Evolutionary conservation across 2,329 filamentous ascomycete genomes (phyloP).

Genomic region (Cladosporium sp.): DNA sequence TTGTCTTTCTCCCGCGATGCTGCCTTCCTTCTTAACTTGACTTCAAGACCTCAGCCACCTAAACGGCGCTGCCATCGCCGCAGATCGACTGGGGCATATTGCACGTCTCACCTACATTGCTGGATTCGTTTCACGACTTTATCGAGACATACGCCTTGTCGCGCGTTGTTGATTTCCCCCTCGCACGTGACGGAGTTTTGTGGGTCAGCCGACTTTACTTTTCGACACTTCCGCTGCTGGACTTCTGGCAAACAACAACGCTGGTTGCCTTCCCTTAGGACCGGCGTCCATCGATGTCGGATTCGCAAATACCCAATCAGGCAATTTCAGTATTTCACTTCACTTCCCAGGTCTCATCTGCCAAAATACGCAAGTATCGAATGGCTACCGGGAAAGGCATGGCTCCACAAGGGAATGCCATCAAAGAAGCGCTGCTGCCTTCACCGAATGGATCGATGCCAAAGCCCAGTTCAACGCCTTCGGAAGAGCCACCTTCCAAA

Average conservation of each 20-base stretch:
- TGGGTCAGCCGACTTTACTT: constrained; percentile 12
- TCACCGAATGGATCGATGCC: background rate
- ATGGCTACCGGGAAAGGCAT: constrained; percentile 23
- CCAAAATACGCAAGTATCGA: constrained; percentile 25
- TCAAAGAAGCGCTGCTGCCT: background rate
- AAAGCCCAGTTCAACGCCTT: constrained; percentile 1
- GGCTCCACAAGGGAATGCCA: constrained; percentile 5
- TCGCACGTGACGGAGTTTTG: constrained; percentile 4
- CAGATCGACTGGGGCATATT: background rate
- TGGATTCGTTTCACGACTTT: background rate
- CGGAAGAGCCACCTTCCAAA: constrained; percentile 2
- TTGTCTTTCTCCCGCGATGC: constrained; percentile 2
- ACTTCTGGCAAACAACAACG: constrained; percentile 7
- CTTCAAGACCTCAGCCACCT: too few relatives aligned
- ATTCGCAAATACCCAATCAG: background rate
- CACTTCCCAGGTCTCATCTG: constrained; percentile 22
- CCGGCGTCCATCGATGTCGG: constrained; percentile 1
- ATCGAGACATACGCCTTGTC: background rate
- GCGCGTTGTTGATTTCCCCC: background rate
- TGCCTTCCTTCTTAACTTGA: background rate
- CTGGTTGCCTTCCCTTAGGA: background rate
- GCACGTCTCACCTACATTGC: background rate
- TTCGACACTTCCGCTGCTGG: constrained; percentile 11
- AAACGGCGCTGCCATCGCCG: background rate
- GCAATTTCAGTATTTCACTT: constrained; percentile 24